Base-by-base conservation (phyloP, 768 basidiomycete species). In the Tephrocybe sp. region DNA sequence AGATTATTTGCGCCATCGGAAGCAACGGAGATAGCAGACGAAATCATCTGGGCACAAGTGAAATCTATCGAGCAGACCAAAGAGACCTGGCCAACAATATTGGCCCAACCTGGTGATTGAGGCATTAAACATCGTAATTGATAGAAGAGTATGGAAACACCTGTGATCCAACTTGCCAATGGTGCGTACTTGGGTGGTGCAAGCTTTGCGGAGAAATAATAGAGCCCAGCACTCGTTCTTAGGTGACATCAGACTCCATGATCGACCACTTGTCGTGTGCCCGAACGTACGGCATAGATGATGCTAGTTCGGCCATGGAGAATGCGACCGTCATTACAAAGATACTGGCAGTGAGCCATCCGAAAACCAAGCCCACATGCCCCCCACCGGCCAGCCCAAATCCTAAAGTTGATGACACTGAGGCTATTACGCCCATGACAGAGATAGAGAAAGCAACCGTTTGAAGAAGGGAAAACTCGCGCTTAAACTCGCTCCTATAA, bases 21-120 rank as follows among this genome's bases (percentile, higher is more conserved):
- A 33, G 71, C 71, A 1, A 88, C 85, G 10, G 80, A 74, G 36
- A 89, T 78, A 1, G 85, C 86, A 8, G 84, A 84, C 11, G 85
- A 78, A 50, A 88, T 86, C 86, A 88, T 88, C 65, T 88, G 85
- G 6, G 86, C 86, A 54, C 86, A 88, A 17, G 84, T 86, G 54
- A 81, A 88, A 61, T 88, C 87, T 47, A 89, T 89, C 4, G 83
- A 85, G 60, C 85, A 86, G 39, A 89, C 85, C 4, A 88, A 76
- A 1, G 84, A 75, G 15, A 73, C 62, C 51, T 74, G 86, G 24
- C 86, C 86, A 10, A 85, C 87, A 37, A 88, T 76, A 57, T 88
- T 88, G 12, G 86, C 84, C 85, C 85, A 87, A 6, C 84, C 82
- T 50, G 18, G 12, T 6, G 6, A 6, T 12, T 39, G 4, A 7